Percentiles rank a stretch among this genome's conserved stretches.
Evolutionary conservation across 2,329 filamentous ascomycete genomes (phyloP).

Genomic region (Aspergillus quadrilineatus): DNA sequence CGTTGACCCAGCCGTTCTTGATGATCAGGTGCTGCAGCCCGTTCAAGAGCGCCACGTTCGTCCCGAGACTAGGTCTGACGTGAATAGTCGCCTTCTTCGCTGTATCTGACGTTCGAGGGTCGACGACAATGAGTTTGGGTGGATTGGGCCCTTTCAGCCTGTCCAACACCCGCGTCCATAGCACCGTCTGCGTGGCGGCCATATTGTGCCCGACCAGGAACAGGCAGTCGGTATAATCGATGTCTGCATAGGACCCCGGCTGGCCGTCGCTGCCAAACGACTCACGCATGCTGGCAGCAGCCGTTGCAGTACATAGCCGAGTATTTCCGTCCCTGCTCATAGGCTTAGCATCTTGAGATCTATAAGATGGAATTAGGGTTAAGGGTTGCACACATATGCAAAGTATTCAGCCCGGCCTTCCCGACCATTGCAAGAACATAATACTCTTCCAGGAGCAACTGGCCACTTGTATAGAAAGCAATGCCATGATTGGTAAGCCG

Average conservation of each 20-base stretch:
- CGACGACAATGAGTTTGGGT: constrained; percentile 38
- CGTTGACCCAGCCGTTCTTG: constrained; percentile 37
- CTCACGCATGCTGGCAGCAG: constrained; percentile 41
- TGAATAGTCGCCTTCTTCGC: constrained; percentile 38
- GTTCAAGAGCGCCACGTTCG: constrained; percentile 41
- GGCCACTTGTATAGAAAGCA: constrained; percentile 41
- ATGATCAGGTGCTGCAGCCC: constrained; percentile 40
- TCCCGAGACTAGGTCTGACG: constrained; percentile 36
- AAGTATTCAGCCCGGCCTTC: constrained; percentile 39
- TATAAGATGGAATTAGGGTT: neutral
- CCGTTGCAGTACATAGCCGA: constrained; percentile 41
- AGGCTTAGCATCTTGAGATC: neutral
- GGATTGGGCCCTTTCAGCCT: constrained; percentile 36
- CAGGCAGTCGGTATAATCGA: constrained; percentile 40
- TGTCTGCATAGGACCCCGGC: constrained; percentile 38
- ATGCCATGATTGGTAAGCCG: constrained; percentile 39
- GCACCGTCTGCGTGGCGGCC: constrained; percentile 38
- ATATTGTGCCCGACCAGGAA: constrained; percentile 42
- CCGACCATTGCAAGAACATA: constrained; percentile 41
- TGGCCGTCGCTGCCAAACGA: constrained; percentile 41
- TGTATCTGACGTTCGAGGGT: constrained; percentile 35
- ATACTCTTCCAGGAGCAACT: constrained; percentile 43
- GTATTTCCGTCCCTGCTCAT: constrained; percentile 41
- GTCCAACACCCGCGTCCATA: constrained; percentile 39
- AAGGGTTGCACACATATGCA: constrained; percentile 34